Conservation (phyloP, 1,284 basidiomycete genomes). For the Cryptococcus floricola region DNA sequence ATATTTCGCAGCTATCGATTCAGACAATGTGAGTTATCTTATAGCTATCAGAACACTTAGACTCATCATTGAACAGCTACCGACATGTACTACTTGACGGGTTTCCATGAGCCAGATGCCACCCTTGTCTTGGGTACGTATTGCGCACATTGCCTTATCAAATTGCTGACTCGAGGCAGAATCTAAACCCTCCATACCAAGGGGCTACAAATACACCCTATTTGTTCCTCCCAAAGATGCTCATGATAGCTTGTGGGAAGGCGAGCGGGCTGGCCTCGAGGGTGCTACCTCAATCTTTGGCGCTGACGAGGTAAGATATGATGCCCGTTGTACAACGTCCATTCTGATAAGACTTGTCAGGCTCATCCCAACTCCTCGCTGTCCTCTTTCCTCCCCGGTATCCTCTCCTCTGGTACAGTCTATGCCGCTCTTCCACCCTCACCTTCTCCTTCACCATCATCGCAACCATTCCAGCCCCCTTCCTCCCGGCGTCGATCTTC, state of each 20-base stretch:
- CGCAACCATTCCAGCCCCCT: slow-evolving; percentile 40
- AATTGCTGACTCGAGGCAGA: slow-evolving; percentile 17
- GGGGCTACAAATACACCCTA: slow-evolving; percentile 83
- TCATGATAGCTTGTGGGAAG: slow-evolving; percentile 86
- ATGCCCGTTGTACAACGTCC: neutral
- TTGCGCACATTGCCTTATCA: neutral
- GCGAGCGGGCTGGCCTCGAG: slow-evolving; percentile 65
- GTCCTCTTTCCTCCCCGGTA: slow-evolving; percentile 31
- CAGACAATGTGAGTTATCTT: slow-evolving; percentile 58
- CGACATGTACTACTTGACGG: slow-evolving; percentile 91
- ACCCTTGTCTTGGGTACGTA: slow-evolving; percentile 72
- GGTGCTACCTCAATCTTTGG: slow-evolving; percentile 64
- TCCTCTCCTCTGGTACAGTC: slow-evolving; percentile 35
- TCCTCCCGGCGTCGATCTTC: slow-evolving; percentile 38
- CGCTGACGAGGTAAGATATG: slow-evolving; percentile 64
- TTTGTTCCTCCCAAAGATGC: slow-evolving; percentile 77
- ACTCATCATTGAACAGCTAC: slow-evolving; percentile 54
- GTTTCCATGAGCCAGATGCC: slow-evolving; percentile 89
- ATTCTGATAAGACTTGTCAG: slow-evolving; percentile 14
- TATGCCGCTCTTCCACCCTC: slow-evolving; percentile 50
- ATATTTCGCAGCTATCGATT: slow-evolving; percentile 74
- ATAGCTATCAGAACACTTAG: neutral
- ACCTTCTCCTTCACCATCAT: slow-evolving; percentile 39
- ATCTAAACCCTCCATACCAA: slow-evolving; percentile 54
- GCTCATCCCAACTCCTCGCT: slow-evolving; percentile 46